Evolutionary conservation across 768 basidiomycete species (phyloP).

Genomic region (Coprinopsis strossmayeri): DNA sequence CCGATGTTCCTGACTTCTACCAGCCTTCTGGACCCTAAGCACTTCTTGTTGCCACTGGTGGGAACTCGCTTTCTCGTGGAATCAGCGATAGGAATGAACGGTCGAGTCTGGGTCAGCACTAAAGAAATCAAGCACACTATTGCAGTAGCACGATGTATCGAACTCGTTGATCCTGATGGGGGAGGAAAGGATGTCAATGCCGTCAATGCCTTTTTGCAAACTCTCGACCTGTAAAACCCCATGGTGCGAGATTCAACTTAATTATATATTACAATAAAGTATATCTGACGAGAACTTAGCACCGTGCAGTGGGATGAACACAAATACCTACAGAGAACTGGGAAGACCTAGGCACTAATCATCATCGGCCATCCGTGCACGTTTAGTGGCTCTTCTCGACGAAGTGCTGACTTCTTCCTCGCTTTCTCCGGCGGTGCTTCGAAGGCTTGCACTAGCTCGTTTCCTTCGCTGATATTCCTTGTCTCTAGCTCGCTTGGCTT

Average conservation of each 20-base stretch:
- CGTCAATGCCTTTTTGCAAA: conserved; percentile 46
- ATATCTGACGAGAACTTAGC: too few species aligned
- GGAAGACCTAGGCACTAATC: conserved; percentile 33
- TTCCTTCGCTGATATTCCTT: conserved; percentile 78
- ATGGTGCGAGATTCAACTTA: conserved; percentile 1
- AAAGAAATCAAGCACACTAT: conserved; percentile 71
- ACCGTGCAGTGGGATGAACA: too few species aligned
- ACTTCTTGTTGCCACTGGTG: conserved; percentile 77
- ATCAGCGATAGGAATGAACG: conserved; percentile 85
- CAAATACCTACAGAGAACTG: too few species aligned
- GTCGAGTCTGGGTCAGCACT: conserved; percentile 83
- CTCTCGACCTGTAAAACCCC: conserved; percentile 30
- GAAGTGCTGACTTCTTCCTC: conserved; percentile 62
- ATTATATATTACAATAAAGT: background rate
- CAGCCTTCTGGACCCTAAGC: conserved; percentile 74
- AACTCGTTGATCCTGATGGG: conserved; percentile 73
- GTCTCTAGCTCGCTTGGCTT: conserved; percentile 73
- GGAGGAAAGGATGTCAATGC: conserved; percentile 50
- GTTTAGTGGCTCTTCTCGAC: conserved; percentile 59
- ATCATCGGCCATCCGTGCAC: conserved; percentile 60
- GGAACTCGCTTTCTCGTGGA: conserved; percentile 84
- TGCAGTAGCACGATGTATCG: conserved; percentile 70
- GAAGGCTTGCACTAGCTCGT: conserved; percentile 54
- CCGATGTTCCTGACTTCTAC: background rate
- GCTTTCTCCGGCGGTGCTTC: conserved; percentile 59